Evolutionary conservation across 495 filamentous ascomycete species (phyloP).

Genomic region (Penicillium paradoxum): DNA sequence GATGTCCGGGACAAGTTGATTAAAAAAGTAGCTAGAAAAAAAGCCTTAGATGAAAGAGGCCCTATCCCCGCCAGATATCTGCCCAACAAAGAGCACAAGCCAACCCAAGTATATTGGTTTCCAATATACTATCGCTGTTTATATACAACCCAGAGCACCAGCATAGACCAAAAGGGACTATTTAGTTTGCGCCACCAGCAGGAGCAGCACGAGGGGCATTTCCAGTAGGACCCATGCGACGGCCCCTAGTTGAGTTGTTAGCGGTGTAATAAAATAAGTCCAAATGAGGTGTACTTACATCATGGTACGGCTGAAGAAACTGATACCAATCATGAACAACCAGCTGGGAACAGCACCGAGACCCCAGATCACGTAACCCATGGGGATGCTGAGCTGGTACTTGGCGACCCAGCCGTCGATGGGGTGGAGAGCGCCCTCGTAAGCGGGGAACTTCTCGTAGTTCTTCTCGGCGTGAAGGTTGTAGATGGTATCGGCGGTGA

Average conservation of each 20-base stretch:
- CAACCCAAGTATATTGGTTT: conserved; percentile 16
- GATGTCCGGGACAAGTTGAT: neutral
- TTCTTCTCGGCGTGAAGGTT: conserved; percentile 59
- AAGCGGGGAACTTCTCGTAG: conserved; percentile 48
- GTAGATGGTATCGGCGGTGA: conserved; percentile 57
- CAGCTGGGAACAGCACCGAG: conserved; percentile 60
- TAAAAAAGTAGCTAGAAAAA: conserved; percentile 7
- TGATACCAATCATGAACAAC: conserved; percentile 76
- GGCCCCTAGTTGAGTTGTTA: conserved; percentile 33
- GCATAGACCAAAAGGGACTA: neutral
- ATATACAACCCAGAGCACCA: conserved; percentile 23
- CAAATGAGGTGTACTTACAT: conserved; percentile 61
- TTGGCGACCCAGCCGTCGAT: conserved; percentile 68
- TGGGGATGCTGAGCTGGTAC: conserved; percentile 55
- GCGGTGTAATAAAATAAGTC: neutral
- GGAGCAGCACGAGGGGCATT: conserved; percentile 20
- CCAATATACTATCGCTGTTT: conserved; percentile 11
- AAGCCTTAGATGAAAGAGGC: neutral
- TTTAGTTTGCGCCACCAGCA: conserved; percentile 26
- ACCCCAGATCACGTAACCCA: conserved; percentile 64
- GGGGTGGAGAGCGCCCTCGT: conserved; percentile 76
- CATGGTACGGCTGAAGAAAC: conserved; percentile 71
- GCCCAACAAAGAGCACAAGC: conserved; percentile 9
- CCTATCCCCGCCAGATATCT: neutral
- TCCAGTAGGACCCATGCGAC: conserved; percentile 35